Conservation (phyloP, 768 basidiomycete genomes). For the Amanita subjunquillea region DNA sequence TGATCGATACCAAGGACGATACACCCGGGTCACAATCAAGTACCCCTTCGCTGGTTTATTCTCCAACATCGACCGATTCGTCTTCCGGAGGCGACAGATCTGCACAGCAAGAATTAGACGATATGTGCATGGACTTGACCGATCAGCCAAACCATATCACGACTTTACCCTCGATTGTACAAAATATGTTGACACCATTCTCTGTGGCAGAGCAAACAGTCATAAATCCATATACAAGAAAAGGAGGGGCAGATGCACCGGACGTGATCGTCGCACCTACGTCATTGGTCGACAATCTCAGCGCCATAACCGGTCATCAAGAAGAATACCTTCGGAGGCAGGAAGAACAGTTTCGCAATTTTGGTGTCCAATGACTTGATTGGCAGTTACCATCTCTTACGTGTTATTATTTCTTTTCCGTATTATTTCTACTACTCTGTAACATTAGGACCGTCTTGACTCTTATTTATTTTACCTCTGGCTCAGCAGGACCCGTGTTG, state of each 20-base stretch:
- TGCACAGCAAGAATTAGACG: conserved; percentile 21
- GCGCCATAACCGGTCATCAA: not conserved
- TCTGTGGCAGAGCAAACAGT: not conserved
- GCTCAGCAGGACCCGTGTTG: not conserved
- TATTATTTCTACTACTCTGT: conserved; percentile 10
- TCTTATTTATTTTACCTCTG: not conserved
- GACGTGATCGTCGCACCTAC: not conserved
- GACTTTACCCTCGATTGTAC: not conserved
- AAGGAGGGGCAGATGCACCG: not conserved
- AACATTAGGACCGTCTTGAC: not conserved
- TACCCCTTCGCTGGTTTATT: conserved; percentile 49
- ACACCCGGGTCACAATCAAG: conserved; percentile 30
- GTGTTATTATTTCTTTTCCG: conserved; percentile 10
- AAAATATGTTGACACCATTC: not conserved
- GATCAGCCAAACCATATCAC: not conserved
- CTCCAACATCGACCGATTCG: conserved; percentile 51
- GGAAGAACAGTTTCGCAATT: not conserved
- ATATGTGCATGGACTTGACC: conserved; percentile 7
- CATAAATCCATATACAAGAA: not conserved
- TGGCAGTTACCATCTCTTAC: conserved; percentile 6
- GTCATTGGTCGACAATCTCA: not conserved
- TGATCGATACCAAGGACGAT: conserved; percentile 12
- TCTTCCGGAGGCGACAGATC: conserved; percentile 44
- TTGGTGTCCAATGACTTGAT: conserved; percentile 2
- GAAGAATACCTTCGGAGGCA: not conserved